These are phyloP conservation scores for Phialocephala subalpina DNA, from an alignment of 2,329 filamentous ascomycete species.

Conservation along the genomic window DNA sequence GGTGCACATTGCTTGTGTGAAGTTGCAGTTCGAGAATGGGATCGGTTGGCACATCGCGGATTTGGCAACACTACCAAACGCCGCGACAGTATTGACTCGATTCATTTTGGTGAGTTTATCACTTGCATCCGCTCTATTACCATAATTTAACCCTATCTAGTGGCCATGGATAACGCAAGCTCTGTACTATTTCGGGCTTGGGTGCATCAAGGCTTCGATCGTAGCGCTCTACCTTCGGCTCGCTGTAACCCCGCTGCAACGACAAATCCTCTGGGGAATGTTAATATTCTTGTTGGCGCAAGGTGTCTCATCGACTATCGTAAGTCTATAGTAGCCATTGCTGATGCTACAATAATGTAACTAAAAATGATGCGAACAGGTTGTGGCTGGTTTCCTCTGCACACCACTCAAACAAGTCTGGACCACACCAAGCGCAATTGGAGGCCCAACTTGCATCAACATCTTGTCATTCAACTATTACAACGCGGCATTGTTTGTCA, in stretches of 20 bases:
- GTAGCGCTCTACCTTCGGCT: conserved; percentile 26
- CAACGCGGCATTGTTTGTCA: conserved; percentile 21
- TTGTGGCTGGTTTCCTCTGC: conserved; percentile 21
- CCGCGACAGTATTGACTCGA: conserved; percentile 12
- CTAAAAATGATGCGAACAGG: background rate
- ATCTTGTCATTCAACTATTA: conserved; percentile 26
- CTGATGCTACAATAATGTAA: background rate
- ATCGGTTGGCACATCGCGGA: conserved; percentile 24
- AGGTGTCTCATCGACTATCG: conserved; percentile 20
- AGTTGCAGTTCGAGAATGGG: conserved; percentile 22
- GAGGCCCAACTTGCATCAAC: conserved; percentile 23
- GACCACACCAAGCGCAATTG: conserved; percentile 21
- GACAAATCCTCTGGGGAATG: conserved; percentile 18
- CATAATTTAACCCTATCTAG: conserved; percentile 2
- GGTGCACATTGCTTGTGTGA: conserved; percentile 15
- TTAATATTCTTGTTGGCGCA: conserved; percentile 16
- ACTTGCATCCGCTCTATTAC: background rate
- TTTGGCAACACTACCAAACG: conserved; percentile 17
- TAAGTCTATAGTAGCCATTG: background rate
- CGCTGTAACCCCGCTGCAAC: conserved; percentile 18
- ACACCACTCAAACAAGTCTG: conserved; percentile 22
- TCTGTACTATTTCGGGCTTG: conserved; percentile 26
- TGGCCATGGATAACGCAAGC: conserved; percentile 29
- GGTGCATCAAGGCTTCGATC: conserved; percentile 24
- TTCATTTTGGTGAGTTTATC: conserved; percentile 20